Evolutionary conservation across 805 yeast genomes (phyloP).

Genomic region (Candida germanica): DNA sequence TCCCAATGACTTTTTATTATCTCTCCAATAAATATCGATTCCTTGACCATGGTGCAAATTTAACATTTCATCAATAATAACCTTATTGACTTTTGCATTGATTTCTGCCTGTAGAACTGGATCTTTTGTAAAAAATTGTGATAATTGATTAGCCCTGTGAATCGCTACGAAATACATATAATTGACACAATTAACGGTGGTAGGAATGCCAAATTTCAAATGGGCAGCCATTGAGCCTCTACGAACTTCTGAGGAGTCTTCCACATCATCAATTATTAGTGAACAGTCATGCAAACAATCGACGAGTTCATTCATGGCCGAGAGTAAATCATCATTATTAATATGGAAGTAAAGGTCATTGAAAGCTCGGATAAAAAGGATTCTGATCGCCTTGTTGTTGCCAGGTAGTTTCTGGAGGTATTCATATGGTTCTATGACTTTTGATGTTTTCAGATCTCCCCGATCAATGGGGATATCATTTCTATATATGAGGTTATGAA

Average conservation of each 20-base stretch:
- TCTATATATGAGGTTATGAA: conserved; percentile 7
- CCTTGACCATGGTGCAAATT: conserved; percentile 90
- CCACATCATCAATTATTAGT: conserved; percentile 75
- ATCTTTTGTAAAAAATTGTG: conserved; percentile 14
- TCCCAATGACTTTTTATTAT: conserved; percentile 3
- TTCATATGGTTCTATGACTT: conserved; percentile 25
- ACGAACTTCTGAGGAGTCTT: conserved; percentile 68
- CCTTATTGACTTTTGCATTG: conserved; percentile 25
- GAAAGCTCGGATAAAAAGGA: conserved; percentile 30
- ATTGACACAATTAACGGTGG: conserved; percentile 79
- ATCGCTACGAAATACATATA: conserved; percentile 77
- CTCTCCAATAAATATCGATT: conserved; percentile 81
- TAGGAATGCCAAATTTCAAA: conserved; percentile 69
- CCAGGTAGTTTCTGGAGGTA: conserved; percentile 33
- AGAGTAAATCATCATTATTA: conserved; percentile 18
- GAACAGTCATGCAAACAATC: conserved; percentile 35
- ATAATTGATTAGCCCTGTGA: conserved; percentile 36
- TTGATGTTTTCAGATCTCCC: conserved; percentile 7
- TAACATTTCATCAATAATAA: conserved; percentile 69
- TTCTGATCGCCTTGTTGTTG: conserved; percentile 29
- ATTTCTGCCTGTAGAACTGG: conserved; percentile 1
- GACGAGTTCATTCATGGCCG: conserved; percentile 26
- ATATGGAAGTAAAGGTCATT: conserved; percentile 32
- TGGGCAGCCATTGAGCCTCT: conserved; percentile 83
- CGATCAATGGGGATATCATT: conserved; percentile 12